Conservation (phyloP, 768 basidiomycete species). For the Trametopsis cervina region DNA sequence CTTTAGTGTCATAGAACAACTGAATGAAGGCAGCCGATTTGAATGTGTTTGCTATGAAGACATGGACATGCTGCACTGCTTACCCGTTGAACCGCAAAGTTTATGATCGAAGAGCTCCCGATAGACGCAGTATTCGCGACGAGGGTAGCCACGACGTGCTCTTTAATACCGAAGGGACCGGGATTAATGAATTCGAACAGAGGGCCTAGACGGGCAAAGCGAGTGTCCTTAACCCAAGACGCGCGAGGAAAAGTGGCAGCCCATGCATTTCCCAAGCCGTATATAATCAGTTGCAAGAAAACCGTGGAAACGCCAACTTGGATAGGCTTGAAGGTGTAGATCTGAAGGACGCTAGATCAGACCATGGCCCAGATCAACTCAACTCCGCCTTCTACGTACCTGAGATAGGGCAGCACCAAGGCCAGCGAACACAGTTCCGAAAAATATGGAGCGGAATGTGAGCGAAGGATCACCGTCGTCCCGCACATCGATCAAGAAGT, state of each 20-base stretch:
- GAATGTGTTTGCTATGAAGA: neutral
- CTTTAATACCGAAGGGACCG: conserved; percentile 50
- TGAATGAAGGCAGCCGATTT: too few species aligned
- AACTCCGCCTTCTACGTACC: conserved; percentile 31
- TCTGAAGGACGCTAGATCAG: conserved; percentile 26
- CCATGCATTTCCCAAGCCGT: conserved; percentile 44
- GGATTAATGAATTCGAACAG: conserved; percentile 47
- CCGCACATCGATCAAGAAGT: conserved; percentile 46
- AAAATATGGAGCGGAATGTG: conserved; percentile 46
- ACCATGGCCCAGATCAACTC: neutral
- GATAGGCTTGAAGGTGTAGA: conserved; percentile 55
- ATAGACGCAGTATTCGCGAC: conserved; percentile 50
- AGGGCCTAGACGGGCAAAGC: conserved; percentile 33
- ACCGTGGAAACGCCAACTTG: conserved; percentile 45
- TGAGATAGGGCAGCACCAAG: conserved; percentile 53
- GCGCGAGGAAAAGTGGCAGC: conserved; percentile 37
- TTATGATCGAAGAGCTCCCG: conserved; percentile 47
- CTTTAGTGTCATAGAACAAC: conserved; percentile 55
- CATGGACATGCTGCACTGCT: conserved; percentile 12
- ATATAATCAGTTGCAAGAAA: conserved; percentile 49
- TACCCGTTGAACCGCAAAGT: conserved; percentile 57
- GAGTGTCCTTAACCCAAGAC: conserved; percentile 37
- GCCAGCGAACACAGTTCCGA: conserved; percentile 51
- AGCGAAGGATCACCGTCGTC: conserved; percentile 52
- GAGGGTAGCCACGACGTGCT: conserved; percentile 54